phyloP scores from a whole-genome alignment of 108 stramenopile genomes.

The Fistulifera pelliculosa region DNA sequence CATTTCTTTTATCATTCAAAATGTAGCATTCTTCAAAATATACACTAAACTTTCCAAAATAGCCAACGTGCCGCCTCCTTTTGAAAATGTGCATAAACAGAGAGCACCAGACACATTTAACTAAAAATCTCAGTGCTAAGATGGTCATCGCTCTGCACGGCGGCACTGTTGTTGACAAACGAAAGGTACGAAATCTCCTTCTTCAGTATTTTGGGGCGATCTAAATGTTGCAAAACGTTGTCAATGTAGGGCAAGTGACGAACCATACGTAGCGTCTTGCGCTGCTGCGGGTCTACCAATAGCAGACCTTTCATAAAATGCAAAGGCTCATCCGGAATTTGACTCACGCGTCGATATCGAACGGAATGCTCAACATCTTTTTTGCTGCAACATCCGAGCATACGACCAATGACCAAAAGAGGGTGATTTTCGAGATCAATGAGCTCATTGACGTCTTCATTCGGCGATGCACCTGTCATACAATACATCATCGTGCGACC shows the following conservation, averaged over 20 bases:
- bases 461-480: constrained; percentile 57
- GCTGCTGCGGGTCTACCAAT: not conserved
- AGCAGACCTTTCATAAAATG: not conserved
- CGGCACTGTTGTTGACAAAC: too few relatives aligned
- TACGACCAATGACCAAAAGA: constrained; percentile 2
- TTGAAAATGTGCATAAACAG: too few relatives aligned
- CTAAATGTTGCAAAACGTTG: constrained; percentile 1
- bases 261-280: not conserved
- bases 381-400: not conserved
- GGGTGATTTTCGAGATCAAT: constrained; percentile 14
- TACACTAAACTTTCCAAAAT: too few relatives aligned
- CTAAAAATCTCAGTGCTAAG: too few relatives aligned
- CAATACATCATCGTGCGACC: constrained; percentile 52
- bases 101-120: too few relatives aligned
- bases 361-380: not conserved
- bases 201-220: too few relatives aligned
- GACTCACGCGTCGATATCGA: constrained; percentile 1
- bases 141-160: too few relatives aligned
- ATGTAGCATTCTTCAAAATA: too few relatives aligned
- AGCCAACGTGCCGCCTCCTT: too few relatives aligned
- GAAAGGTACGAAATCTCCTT: too few relatives aligned
- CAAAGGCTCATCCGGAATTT: not conserved
- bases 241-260: not conserved
- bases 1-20: too few relatives aligned
- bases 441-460: constrained; percentile 29